Evolutionary conservation across 2,329 filamentous ascomycete species (phyloP).

Genomic region (Elsinoe australis): DNA sequence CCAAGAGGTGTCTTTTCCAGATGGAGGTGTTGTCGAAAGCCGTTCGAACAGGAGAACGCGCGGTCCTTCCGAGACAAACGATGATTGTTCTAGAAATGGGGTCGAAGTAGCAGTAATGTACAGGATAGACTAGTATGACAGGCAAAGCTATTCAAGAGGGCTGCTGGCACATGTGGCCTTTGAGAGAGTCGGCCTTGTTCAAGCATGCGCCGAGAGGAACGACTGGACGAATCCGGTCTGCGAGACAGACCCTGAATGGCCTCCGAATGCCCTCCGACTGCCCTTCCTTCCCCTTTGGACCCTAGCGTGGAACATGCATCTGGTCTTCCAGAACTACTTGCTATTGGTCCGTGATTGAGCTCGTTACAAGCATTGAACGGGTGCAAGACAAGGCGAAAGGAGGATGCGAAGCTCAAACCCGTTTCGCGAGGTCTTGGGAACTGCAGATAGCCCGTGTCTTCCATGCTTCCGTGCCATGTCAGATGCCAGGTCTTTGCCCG

Average conservation of each 20-base stretch:
- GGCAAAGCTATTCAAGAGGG: not conserved
- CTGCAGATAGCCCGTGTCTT: not conserved
- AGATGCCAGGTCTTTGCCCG: too few species aligned
- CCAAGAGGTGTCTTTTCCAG: constrained; percentile 4
- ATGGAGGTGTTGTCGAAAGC: constrained; percentile 8
- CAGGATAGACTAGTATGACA: not conserved
- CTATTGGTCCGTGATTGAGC: not conserved
- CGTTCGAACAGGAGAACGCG: constrained; percentile 12
- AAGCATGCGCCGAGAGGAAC: too few species aligned
- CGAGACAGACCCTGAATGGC: constrained; percentile 2
- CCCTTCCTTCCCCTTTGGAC: not conserved
- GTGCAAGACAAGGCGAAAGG: not conserved
- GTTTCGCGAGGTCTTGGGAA: too few species aligned
- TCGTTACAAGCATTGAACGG: not conserved
- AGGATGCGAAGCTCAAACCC: not conserved
- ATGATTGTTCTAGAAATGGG: not conserved
- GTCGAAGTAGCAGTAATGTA: not conserved
- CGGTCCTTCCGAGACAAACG: constrained; percentile 3
- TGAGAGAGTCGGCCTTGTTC: not conserved
- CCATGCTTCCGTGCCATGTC: too few species aligned
- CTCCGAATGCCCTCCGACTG: too few species aligned
- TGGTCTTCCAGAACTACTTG: not conserved
- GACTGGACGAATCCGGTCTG: constrained; percentile 10
- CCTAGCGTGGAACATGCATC: constrained; percentile 4
- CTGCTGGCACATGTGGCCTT: not conserved